Conservation (phyloP, 169 alveolate species). For the Cryptosporidium tyzzeri region DNA sequence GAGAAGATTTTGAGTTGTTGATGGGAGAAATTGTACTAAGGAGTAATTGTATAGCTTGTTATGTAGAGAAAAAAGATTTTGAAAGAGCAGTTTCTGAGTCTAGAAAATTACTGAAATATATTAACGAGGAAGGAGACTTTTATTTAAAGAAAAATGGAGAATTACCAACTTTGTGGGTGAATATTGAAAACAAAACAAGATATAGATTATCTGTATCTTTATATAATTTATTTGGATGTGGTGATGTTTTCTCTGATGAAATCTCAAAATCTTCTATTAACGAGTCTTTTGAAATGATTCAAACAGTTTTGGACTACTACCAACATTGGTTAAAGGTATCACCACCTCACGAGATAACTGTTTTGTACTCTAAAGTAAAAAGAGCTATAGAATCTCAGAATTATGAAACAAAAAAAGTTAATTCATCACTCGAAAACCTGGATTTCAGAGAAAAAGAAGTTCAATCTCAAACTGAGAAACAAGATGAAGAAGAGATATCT, state of each 20-base stretch:
- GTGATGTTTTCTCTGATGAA: neutral
- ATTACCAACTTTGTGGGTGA: constrained; percentile 18
- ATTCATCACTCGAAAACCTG: neutral
- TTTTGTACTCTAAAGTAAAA: neutral
- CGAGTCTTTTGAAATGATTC: constrained; percentile 53
- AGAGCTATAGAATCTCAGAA: neutral
- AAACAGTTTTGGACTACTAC: constrained; percentile 6
- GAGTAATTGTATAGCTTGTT: constrained; percentile 64
- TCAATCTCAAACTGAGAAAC: neutral
- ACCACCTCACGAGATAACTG: constrained; percentile 25
- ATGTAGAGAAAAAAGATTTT: constrained; percentile 30
- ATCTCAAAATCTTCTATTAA: neutral
- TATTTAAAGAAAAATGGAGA: neutral
- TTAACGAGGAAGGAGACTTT: neutral
- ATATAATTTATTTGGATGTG: neutral
- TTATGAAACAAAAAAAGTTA: neutral
- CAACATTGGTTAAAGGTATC: neutral
- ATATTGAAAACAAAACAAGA: constrained; percentile 31
- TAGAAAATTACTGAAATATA: neutral
- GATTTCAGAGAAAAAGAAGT: neutral
- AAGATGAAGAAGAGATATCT: neutral
- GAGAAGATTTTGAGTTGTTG: neutral
- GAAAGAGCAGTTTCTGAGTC: constrained; percentile 4
- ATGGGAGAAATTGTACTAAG: neutral
- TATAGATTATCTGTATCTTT: constrained; percentile 49